Base-by-base conservation (phyloP, 208 protist genomes). In the Leptomonas seymouri region DNA sequence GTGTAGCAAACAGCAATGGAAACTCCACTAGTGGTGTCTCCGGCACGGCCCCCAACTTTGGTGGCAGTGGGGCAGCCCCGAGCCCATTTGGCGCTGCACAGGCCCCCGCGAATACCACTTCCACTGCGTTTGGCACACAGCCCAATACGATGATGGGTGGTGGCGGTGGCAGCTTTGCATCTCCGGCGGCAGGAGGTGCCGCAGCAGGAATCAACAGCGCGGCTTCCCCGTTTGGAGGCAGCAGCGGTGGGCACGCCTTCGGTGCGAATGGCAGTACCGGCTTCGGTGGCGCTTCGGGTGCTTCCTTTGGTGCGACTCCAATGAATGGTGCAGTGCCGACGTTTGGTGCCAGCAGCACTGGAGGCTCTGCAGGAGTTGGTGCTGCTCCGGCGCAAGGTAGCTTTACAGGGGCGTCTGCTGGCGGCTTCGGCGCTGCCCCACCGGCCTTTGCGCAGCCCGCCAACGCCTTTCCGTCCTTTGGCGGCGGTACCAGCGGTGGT, bases 381-480 rank as follows among this genome's bases (percentile, higher is more conserved):
- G 4, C 56, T 7, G 21, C 23, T 4, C n/a, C n/a, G n/a, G n/a
- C n/a, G n/a, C n/a, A n/a, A n/a, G n/a, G n/a, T n/a, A n/a, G n/a
- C n/a, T n/a, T n/a, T n/a, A n/a, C n/a, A n/a, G 21, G 23, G 15
- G 4, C 31, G 0, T 3, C 36, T 12, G 41, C 21, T 45, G 56
- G 56, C 11, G 56, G 56, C 58, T 71, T 71, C 45, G 64, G 64
- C 34, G 73, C 49, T 27, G 55, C 60, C 3, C 36, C 50, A 16
- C 60, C 67, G 7, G 67, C 60, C 16, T 77, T 77, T 46, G 71
- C 71, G 48, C 51, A 64, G 39, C 62, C 62, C 27, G 2, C 70
- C 44, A 44, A 50, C 46, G 6, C 28, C 0, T 39, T 36, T 1
- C 39, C 54, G 0, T 55, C 18, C 23, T 69, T 69, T 41, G 57